These are phyloP conservation scores for Rhodotorula sp. DNA, from an alignment of 1,284 basidiomycete species.

Conservation along the genomic window DNA sequence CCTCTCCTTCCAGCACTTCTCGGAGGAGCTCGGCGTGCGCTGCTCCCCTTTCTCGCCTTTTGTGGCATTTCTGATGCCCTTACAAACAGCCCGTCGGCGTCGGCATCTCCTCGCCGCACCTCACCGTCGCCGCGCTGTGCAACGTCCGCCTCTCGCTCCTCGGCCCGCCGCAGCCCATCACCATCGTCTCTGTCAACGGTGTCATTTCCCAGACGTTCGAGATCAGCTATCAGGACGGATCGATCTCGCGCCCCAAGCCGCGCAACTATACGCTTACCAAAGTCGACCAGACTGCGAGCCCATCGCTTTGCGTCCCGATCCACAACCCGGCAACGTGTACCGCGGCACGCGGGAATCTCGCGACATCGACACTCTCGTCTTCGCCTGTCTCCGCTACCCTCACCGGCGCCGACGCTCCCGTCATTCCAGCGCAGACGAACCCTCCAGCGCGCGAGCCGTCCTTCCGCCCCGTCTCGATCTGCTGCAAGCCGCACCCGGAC, in stretches of 20 bases:
- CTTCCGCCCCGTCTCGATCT: conserved; percentile 1
- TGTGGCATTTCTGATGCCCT: neutral
- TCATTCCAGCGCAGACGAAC: neutral
- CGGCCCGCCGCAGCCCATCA: conserved; percentile 12
- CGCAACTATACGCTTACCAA: conserved; percentile 12
- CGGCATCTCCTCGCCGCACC: conserved; percentile 31
- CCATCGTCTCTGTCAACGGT: conserved; percentile 22
- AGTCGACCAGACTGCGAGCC: conserved; percentile 18
- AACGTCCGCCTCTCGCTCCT: conserved; percentile 28
- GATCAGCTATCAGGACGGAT: conserved; percentile 19
- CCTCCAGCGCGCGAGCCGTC: neutral
- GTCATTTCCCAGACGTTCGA: conserved; percentile 25
- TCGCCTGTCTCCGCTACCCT: neutral
- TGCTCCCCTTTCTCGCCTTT: neutral
- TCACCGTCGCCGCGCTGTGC: conserved; percentile 34
- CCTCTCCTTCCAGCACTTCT: conserved; percentile 27
- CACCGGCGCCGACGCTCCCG: neutral
- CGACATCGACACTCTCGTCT: neutral
- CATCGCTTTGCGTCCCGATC: conserved; percentile 2
- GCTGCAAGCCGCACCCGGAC: conserved; percentile 11
- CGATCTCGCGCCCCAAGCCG: conserved; percentile 9
- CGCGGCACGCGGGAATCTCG: neutral
- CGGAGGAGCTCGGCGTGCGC: conserved; percentile 27
- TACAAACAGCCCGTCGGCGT: conserved; percentile 27
- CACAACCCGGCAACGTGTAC: conserved; percentile 17